These are phyloP conservation scores for Tolypocladium capitatum DNA, from an alignment of 2,329 filamentous ascomycete species.

Conservation along the genomic window DNA sequence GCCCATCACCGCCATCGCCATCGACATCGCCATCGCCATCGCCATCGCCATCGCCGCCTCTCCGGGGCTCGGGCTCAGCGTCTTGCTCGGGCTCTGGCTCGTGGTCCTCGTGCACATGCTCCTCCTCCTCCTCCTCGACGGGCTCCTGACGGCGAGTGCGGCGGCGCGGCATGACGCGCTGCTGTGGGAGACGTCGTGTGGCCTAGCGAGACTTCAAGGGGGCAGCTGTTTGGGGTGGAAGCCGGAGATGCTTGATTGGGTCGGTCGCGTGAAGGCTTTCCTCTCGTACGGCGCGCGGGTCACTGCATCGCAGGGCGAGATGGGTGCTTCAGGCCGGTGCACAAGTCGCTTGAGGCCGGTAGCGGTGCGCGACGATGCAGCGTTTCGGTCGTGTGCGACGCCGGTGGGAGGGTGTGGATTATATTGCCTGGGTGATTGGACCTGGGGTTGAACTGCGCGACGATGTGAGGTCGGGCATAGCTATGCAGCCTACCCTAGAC, in stretches of 20 bases:
- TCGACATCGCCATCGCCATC: not conserved
- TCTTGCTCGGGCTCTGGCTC: slow-evolving; percentile 8
- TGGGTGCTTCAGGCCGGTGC: not conserved
- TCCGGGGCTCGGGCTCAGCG: slow-evolving; percentile 1
- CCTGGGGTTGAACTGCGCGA: not conserved
- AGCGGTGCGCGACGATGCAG: not conserved
- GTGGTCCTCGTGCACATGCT: slow-evolving; percentile 5
- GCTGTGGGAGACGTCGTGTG: slow-evolving; percentile 3
- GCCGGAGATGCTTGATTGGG: slow-evolving; percentile 3
- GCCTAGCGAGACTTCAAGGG: not conserved
- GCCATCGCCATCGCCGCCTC: too few species aligned
- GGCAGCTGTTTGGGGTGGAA: not conserved
- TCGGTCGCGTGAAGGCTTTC: slow-evolving; percentile 7
- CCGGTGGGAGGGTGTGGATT: not conserved
- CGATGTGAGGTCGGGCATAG: not conserved
- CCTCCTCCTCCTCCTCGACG: slow-evolving; percentile 15
- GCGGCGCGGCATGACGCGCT: slow-evolving; percentile 23
- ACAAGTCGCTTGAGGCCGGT: not conserved
- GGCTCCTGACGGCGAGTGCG: slow-evolving; percentile 20
- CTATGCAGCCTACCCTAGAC: not conserved
- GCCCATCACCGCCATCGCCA: slow-evolving; percentile 1
- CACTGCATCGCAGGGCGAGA: slow-evolving; percentile 10
- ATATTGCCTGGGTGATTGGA: not conserved
- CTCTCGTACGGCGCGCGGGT: slow-evolving; percentile 8
- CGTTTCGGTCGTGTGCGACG: not conserved